phyloP scores from a whole-genome alignment of 805 yeast genomes.

The Schwanniomyces occidentalis region DNA sequence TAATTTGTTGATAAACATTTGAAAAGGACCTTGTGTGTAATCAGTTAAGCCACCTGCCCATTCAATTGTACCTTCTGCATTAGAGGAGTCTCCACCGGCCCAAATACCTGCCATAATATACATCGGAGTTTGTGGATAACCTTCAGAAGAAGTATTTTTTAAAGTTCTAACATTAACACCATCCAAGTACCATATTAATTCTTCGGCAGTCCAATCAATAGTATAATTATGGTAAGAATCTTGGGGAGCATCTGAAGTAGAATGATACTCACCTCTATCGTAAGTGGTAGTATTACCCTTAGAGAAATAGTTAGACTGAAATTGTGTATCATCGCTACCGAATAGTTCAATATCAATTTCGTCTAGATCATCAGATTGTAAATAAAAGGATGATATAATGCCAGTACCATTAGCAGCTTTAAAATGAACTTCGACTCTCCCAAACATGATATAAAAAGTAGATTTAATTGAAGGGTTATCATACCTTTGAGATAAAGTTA shows the following conservation, averaged over 20 bases:
- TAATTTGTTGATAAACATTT: slow-evolving; percentile 59
- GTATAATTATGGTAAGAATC: slow-evolving; percentile 70
- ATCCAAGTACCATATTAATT: slow-evolving; percentile 68
- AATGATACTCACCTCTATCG: slow-evolving; percentile 75
- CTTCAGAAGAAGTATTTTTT: slow-evolving; percentile 50
- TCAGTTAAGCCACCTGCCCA: slow-evolving; percentile 81
- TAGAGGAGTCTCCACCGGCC: slow-evolving; percentile 77
- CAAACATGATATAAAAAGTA: slow-evolving; percentile 82
- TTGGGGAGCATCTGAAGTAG: slow-evolving; percentile 52
- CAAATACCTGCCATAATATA: slow-evolving; percentile 63
- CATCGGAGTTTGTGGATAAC: slow-evolving; percentile 90
- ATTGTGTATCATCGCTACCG: slow-evolving; percentile 73
- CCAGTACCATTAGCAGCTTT: slow-evolving; percentile 78
- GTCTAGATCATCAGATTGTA: slow-evolving; percentile 80
- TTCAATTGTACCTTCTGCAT: slow-evolving; percentile 65
- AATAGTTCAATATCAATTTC: slow-evolving; percentile 86
- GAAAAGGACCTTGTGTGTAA: slow-evolving; percentile 62
- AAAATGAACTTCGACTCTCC: slow-evolving; percentile 67
- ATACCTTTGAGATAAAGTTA: slow-evolving; percentile 57
- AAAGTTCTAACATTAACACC: slow-evolving; percentile 67
- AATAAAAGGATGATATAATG: slow-evolving; percentile 72
- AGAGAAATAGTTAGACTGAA: slow-evolving; percentile 76
- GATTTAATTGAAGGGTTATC: slow-evolving; percentile 79
- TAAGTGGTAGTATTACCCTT: slow-evolving; percentile 76
- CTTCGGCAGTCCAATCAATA: slow-evolving; percentile 74